Evolutionary conservation across 192 early-diverging fungal genomes (phyloP).

Genomic region (Podila epicladia): DNA sequence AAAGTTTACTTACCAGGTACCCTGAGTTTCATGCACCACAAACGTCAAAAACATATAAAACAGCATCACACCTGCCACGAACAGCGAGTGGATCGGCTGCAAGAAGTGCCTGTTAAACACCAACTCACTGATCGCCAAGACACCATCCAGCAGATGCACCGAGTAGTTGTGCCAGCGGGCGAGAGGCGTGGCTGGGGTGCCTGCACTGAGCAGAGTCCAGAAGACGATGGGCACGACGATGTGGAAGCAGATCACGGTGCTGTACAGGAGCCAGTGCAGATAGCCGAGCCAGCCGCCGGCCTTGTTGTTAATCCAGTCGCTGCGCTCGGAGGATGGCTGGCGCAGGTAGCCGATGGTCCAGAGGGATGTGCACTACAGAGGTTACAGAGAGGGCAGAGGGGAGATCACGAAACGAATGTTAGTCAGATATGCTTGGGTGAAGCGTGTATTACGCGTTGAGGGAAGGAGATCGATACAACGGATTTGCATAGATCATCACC

Average conservation of each 20-base stretch:
- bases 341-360: conserved; percentile 39
- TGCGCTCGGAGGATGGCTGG: conserved; percentile 4
- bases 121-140: conserved; percentile 29
- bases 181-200: background rate
- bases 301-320: conserved; percentile 16
- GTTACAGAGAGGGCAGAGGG: background rate
- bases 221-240: conserved; percentile 51
- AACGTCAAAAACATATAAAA: conserved; percentile 50
- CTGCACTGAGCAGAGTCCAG: conserved; percentile 36
- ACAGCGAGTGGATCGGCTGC: conserved; percentile 21
- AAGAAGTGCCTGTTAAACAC: conserved; percentile 45
- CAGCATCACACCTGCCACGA: conserved; percentile 30
- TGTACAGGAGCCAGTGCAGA: conserved; percentile 40
- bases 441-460: too few species aligned
- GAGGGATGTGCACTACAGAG: conserved; percentile 18
- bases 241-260: conserved; percentile 36
- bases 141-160: conserved; percentile 46
- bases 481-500: too few species aligned
- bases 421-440: too few species aligned
- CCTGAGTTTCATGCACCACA: conserved; percentile 27
- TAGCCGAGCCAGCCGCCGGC: conserved; percentile 33
- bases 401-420: background rate
- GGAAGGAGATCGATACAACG: too few species aligned
- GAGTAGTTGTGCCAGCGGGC: conserved; percentile 18
- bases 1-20: conserved; percentile 7